Conservation (phyloP, 805 yeast species). For the Schwanniomyces occidentalis region DNA sequence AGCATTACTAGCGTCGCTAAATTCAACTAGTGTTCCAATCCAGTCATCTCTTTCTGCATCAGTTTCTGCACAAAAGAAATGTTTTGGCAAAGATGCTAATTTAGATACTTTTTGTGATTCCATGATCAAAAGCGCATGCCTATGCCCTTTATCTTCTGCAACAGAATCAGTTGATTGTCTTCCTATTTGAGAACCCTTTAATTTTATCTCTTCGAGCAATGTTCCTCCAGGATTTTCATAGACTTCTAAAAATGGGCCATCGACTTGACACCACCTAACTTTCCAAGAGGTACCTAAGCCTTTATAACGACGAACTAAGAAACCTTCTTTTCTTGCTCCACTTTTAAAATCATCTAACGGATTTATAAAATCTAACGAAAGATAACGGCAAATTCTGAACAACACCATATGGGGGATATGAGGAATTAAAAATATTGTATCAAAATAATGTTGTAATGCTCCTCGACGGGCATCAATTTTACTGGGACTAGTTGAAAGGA, state of each 20-base stretch:
- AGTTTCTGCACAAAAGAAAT: constrained; percentile 76
- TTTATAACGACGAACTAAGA: constrained; percentile 60
- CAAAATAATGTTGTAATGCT: constrained; percentile 59
- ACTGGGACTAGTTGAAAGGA: constrained; percentile 57
- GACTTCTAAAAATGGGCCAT: constrained; percentile 56
- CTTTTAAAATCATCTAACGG: constrained; percentile 53
- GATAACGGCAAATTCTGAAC: constrained; percentile 57
- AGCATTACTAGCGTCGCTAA: constrained; percentile 17
- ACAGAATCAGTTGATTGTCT: constrained; percentile 45
- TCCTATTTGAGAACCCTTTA: constrained; percentile 57
- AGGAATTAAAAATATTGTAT: constrained; percentile 55
- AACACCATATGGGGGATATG: constrained; percentile 55
- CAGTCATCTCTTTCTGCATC: constrained; percentile 74
- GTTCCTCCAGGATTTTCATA: constrained; percentile 59
- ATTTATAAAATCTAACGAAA: constrained; percentile 67
- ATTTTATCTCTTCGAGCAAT: constrained; percentile 50
- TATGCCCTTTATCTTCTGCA: constrained; percentile 48
- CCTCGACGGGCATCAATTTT: constrained; percentile 63
- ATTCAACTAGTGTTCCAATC: constrained; percentile 50
- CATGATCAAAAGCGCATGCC: constrained; percentile 61
- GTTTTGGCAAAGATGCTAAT: constrained; percentile 46
- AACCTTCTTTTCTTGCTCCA: constrained; percentile 64
- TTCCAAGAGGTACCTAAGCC: constrained; percentile 69
- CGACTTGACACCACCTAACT: constrained; percentile 65
- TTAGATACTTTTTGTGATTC: constrained; percentile 42